phyloP scores from a whole-genome alignment of 2,329 filamentous ascomycete species.

The Cordyceps cicadae region DNA sequence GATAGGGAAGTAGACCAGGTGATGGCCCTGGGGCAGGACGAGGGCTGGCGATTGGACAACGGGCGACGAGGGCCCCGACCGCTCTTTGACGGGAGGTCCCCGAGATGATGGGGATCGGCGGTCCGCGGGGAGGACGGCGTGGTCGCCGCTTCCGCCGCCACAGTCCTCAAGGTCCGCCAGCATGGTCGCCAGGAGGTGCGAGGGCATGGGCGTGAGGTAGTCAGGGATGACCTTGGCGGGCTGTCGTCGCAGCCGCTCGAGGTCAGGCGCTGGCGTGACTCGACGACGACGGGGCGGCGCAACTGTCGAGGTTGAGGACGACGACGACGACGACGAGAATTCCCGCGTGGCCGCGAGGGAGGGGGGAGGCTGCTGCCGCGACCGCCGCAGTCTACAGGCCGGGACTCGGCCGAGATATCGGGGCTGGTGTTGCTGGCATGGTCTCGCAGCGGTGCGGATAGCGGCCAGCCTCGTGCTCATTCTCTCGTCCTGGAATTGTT shows the following conservation, averaged over 20 bases:
- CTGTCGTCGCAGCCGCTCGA: constrained; percentile 19
- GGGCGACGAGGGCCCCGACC: constrained; percentile 7
- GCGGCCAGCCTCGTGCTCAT: not conserved
- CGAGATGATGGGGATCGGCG: not conserved
- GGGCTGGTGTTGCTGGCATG: no score
- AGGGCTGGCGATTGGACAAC: constrained; percentile 18
- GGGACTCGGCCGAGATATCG: not conserved
- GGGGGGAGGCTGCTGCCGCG: not conserved
- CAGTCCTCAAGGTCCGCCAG: constrained; percentile 41
- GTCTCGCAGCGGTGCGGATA: not conserved
- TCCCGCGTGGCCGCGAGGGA: no score
- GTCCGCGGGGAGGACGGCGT: constrained; percentile 5
- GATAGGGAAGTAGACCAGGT: constrained; percentile 81
- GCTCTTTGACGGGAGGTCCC: not conserved
- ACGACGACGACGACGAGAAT: not conserved
- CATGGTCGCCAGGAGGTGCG: constrained; percentile 56
- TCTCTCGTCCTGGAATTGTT: not conserved
- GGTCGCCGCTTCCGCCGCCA: not conserved
- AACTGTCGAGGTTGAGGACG: not conserved
- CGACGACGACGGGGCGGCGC: not conserved
- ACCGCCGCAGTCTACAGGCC: not conserved
- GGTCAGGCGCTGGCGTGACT: constrained; percentile 6
- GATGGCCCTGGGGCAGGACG: constrained; percentile 58
- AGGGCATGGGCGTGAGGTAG: constrained; percentile 48
- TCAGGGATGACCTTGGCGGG: constrained; percentile 33